Percentiles rank a stretch among this genome's conserved stretches.
Evolutionary conservation across 1,284 basidiomycete species (phyloP).

Genomic region (Tremellales sp.): DNA sequence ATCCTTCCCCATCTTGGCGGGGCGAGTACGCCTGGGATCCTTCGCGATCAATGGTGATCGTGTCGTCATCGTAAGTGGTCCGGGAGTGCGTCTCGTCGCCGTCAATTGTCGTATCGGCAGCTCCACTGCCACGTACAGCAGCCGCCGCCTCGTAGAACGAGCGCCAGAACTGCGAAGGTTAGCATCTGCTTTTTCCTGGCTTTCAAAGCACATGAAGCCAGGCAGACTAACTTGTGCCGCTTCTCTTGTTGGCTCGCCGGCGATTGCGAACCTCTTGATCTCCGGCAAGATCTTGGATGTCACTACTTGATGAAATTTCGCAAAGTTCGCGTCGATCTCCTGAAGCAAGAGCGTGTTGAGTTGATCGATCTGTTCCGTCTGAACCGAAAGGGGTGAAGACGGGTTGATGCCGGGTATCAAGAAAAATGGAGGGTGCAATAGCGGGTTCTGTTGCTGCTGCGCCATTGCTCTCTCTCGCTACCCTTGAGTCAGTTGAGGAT

Average conservation of each 20-base stretch:
- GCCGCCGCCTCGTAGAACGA: constrained; percentile 90
- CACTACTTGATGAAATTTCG: constrained; percentile 81
- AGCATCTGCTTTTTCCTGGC: not conserved
- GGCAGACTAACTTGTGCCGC: constrained; percentile 67
- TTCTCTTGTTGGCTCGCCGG: constrained; percentile 79
- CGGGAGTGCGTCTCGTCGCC: constrained; percentile 7
- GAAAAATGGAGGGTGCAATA: constrained; percentile 42
- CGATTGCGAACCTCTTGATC: constrained; percentile 80
- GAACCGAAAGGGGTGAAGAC: constrained; percentile 63
- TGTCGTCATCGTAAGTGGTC: constrained; percentile 33
- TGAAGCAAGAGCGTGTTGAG: constrained; percentile 74
- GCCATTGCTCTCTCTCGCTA: constrained; percentile 7
- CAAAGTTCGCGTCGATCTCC: constrained; percentile 92
- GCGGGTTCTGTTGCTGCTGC: constrained; percentile 17
- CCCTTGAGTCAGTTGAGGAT: too few species aligned
- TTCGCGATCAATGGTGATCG: constrained; percentile 20
- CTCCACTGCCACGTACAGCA: constrained; percentile 70
- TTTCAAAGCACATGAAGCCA: not conserved
- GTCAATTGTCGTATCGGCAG: constrained; percentile 52
- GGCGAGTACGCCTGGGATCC: constrained; percentile 19
- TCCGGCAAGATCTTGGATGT: constrained; percentile 76
- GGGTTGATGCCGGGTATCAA: constrained; percentile 70
- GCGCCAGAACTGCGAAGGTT: constrained; percentile 75
- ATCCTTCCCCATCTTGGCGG: constrained; percentile 22
- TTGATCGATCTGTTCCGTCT: constrained; percentile 89